Conservation (phyloP, 2,329 filamentous ascomycete genomes). For the Nothophoma quercina region DNA sequence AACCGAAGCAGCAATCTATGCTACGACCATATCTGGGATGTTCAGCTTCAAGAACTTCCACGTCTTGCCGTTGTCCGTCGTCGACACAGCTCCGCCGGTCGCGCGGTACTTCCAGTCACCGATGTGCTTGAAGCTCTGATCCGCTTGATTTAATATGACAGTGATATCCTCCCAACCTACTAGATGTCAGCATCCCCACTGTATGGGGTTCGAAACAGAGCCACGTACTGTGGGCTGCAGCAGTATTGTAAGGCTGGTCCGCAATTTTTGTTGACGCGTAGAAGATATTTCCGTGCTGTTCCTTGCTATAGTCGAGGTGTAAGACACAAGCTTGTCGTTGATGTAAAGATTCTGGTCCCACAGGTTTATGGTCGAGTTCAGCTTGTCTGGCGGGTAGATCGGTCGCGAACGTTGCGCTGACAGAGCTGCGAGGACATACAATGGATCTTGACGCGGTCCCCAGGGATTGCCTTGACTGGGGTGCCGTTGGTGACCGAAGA, state of each 20-base stretch:
- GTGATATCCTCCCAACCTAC: slow-evolving; percentile 30
- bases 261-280: slow-evolving; percentile 35
- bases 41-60: slow-evolving; percentile 25
- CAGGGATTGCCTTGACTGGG: slow-evolving; percentile 23
- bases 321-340: slow-evolving; percentile 31
- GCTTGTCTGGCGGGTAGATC: slow-evolving; percentile 22
- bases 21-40: not conserved
- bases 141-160: slow-evolving; percentile 22
- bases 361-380: slow-evolving; percentile 26
- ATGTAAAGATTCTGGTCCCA: slow-evolving; percentile 38
- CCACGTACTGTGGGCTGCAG: slow-evolving; percentile 32
- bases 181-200: not conserved
- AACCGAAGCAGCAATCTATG: not conserved
- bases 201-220: not conserved
- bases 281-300: slow-evolving; percentile 31
- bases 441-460: slow-evolving; percentile 28
- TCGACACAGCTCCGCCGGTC: slow-evolving; percentile 27
- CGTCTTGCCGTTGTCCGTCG: slow-evolving; percentile 28
- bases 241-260: slow-evolving; percentile 22
- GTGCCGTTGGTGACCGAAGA: slow-evolving; percentile 18
- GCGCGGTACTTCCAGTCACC: slow-evolving; percentile 25
- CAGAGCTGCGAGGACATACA: slow-evolving; percentile 16
- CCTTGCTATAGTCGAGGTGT: slow-evolving; percentile 30
- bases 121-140: slow-evolving; percentile 21
- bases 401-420: not conserved